Evolutionary conservation across 78 protist species (phyloP), one percentile per base, ranked within the genome.

Genomic region (Creolimax fragrantissima): DNA sequence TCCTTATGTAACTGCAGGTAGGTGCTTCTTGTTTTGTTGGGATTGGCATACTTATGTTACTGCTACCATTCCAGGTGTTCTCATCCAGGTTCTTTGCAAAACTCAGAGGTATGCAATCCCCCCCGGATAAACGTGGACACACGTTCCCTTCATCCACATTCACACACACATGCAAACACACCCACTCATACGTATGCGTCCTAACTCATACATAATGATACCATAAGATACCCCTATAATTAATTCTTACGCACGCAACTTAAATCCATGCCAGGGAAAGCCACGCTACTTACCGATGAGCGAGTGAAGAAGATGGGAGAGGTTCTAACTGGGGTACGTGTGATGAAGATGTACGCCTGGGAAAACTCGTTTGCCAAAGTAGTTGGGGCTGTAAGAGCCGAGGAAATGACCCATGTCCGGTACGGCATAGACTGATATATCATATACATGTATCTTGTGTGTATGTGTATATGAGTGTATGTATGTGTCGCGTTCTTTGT

Each of bases 301-400:
- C 67, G 93, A 44, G 90, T 93, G 67, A 43, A 93, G 85, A 32
- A 66, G 41, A 3, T 84, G 81, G 47, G 44, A 43, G 93, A 94
- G 90, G 45, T 92, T 24, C 39, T 83, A 5, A 83, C 7, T 17
- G 94, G 93, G 43, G 93, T 96, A 88, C 93, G 95, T 86, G 88
- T 93, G 35, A 84, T 96, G 83, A 97, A 97, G 89, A 81, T 97
- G 81, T 96, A 95, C 92, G 96, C 95, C 17, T 97, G 99, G 99
- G 96, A 95, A 35, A 66, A 44, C 3, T 35, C 92, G 4, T 94
- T 92, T 41, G 4, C 66, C 4, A 39, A 4, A 32, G 32, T 58
- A 37, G 24, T 93, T 58, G 3, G 2, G 35, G 45, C 81, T 37
- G 32, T 91, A 35, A 91, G 96, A 2, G 41, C 11, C 5, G 3